Percentiles rank a stretch among this genome's conserved stretches.
phyloP scores from a whole-genome alignment of 768 basidiomycete genomes.

The Boletus vinaceobasis region DNA sequence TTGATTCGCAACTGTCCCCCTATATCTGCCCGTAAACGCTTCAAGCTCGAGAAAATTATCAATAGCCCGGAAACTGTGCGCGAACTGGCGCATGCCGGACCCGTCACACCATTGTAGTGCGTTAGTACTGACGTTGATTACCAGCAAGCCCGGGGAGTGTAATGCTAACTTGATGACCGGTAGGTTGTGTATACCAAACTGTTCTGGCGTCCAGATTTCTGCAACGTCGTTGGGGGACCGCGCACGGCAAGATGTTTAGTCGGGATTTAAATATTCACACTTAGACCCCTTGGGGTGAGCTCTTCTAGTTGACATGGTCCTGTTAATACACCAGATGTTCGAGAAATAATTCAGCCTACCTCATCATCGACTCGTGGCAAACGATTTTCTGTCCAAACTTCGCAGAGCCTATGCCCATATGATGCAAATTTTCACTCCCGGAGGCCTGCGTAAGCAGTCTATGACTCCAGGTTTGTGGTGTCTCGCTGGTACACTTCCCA shows the following conservation, averaged over 20 bases:
- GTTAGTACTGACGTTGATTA: background rate
- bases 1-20: conserved; percentile 80
- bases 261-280: background rate
- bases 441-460: conserved; percentile 35
- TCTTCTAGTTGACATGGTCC: conserved; percentile 4
- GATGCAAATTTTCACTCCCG: conserved; percentile 39
- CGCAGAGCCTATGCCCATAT: conserved; percentile 24
- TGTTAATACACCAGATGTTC: conserved; percentile 11
- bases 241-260: background rate
- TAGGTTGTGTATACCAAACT: background rate
- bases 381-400: background rate
- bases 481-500: conserved; percentile 41
- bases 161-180: background rate
- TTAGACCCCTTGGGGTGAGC: conserved; percentile 14
- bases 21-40: conserved; percentile 74
- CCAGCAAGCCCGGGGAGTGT: background rate
- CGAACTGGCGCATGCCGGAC: conserved; percentile 32
- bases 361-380: background rate
- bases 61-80: conserved; percentile 67
- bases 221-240: background rate
- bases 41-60: conserved; percentile 63
- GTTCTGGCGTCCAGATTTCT: background rate
- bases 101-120: background rate
- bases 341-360: conserved; percentile 3
- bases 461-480: conserved; percentile 39